These are phyloP conservation scores for Suillus brevipes DNA, from an alignment of 768 basidiomycete genomes.

Conservation along the genomic window DNA sequence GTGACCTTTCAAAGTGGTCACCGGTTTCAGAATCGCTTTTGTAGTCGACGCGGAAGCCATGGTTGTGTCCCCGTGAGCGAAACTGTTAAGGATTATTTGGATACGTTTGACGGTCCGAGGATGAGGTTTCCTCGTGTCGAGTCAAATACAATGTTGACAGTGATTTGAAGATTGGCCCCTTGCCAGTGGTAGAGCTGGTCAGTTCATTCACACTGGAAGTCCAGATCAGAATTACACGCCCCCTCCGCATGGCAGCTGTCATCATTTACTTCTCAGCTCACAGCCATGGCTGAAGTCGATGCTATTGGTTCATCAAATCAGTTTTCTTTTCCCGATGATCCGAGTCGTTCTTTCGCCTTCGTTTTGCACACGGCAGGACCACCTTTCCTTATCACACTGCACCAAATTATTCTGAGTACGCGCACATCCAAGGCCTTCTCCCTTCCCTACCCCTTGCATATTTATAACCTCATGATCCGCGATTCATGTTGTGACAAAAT, in stretches of 20 bases:
- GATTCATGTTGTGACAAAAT: too few species aligned
- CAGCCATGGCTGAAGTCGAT: neutral
- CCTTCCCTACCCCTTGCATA: too few species aligned
- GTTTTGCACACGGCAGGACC: neutral
- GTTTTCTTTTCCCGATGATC: neutral
- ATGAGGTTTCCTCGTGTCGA: neutral
- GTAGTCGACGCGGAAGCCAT: neutral
- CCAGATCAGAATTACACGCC: too few species aligned
- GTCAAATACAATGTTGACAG: neutral
- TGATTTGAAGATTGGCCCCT: neutral
- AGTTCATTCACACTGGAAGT: too few species aligned
- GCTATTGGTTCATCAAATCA: neutral
- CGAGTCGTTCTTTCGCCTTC: neutral
- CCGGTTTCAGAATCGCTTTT: neutral
- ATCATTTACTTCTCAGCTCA: neutral
- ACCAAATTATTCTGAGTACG: neutral
- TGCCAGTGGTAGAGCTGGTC: neutral
- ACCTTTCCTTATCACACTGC: neutral
- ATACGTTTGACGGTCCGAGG: neutral
- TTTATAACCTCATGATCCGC: too few species aligned
- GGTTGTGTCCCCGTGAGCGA: neutral
- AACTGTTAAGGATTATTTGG: neutral
- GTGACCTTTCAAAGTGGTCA: neutral
- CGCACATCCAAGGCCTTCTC: neutral
- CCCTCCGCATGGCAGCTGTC: neutral